Evolutionary conservation across 352 stramenopile species (phyloP).

Genomic region (Phytopythium mirpurense): DNA sequence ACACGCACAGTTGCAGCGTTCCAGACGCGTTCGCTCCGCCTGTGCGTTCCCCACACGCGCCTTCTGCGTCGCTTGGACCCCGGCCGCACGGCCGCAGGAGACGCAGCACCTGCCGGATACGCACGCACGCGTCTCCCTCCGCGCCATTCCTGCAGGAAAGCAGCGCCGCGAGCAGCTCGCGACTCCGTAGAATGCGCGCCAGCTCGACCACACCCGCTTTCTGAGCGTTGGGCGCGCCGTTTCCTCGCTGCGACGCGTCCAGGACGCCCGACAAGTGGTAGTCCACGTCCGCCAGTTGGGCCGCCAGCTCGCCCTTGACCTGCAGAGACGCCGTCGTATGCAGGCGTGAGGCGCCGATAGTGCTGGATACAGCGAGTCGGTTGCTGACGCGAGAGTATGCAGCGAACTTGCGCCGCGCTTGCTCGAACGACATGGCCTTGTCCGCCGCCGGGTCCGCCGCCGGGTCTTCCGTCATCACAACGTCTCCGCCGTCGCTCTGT

Average conservation of each 20-base stretch:
- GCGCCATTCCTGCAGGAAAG: conserved; percentile 16
- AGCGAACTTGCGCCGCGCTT: conserved; percentile 35
- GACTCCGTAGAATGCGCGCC: conserved; percentile 22
- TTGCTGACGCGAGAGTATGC: conserved; percentile 36
- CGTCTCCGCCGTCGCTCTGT: background rate
- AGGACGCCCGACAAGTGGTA: conserved; percentile 61
- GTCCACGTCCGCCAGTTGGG: conserved; percentile 44
- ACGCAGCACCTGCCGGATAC: conserved; percentile 30
- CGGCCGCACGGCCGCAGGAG: conserved; percentile 7
- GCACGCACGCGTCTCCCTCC: conserved; percentile 9
- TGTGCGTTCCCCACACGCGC: background rate
- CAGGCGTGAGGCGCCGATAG: conserved; percentile 23
- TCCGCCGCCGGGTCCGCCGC: background rate
- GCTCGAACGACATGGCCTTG: conserved; percentile 8
- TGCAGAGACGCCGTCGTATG: conserved; percentile 56
- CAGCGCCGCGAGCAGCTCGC: conserved; percentile 26
- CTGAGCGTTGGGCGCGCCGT: conserved; percentile 8
- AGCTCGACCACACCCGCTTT: conserved; percentile 37
- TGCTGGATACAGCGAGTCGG: conserved; percentile 11
- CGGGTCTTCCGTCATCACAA: background rate
- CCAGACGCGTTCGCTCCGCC: background rate
- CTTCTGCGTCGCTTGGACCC: background rate
- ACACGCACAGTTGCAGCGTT: background rate
- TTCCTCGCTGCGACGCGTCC: background rate
- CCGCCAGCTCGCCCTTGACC: conserved; percentile 44